Evolutionary conservation across 2,329 filamentous ascomycete genomes (phyloP).

Genomic region (Pseudogymnoascus sp.): DNA sequence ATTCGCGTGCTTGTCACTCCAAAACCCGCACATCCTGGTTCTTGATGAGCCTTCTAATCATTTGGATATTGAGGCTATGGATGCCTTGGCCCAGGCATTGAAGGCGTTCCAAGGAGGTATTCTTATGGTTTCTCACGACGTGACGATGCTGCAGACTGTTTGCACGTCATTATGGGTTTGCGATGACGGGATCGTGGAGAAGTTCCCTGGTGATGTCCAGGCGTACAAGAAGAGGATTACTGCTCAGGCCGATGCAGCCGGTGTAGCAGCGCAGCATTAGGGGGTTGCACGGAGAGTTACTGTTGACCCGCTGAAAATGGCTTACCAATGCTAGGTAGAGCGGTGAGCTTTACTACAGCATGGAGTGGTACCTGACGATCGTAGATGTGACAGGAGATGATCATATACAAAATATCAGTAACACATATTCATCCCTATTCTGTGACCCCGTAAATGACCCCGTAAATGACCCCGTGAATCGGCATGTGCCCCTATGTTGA

Average conservation of each 20-base stretch:
- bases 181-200: conserved; percentile 86
- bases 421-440: neutral
- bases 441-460: neutral
- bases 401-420: conserved; percentile 6
- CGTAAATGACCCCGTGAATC: conserved; percentile 1
- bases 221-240: conserved; percentile 96
- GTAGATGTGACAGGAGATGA: neutral
- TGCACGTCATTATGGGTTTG: conserved; percentile 96
- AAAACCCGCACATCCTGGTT: conserved; percentile 93
- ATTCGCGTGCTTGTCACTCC: conserved; percentile 90
- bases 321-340: neutral
- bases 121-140: conserved; percentile 97
- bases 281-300: neutral
- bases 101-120: conserved; percentile 88
- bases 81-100: conserved; percentile 79
- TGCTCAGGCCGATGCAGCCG: conserved; percentile 78
- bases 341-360: neutral
- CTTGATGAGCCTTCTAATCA: conserved; percentile 99
- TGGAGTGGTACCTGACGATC: neutral
- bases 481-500: neutral
- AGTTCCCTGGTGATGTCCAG: conserved; percentile 92
- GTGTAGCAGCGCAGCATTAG: conserved; percentile 67
- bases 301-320: neutral
- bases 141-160: conserved; percentile 95
- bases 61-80: conserved; percentile 98